phyloP scores from a whole-genome alignment of 108 stramenopile genomes.

The Skeletonema tropicum region DNA sequence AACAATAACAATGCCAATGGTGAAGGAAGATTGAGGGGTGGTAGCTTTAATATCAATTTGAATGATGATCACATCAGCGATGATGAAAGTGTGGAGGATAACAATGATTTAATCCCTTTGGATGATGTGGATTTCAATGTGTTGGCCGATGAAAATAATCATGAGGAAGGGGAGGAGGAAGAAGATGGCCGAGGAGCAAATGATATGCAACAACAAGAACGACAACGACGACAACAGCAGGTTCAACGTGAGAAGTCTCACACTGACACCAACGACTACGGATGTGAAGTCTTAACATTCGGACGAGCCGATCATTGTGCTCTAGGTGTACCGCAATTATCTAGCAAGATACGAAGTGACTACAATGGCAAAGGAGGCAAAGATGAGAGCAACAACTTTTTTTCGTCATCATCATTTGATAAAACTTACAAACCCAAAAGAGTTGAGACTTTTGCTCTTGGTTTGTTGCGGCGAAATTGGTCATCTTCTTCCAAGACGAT shows the following conservation, averaged over 20 bases:
- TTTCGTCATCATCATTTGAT: not conserved
- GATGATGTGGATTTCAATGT: conserved; percentile 33
- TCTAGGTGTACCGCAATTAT: conserved; percentile 60
- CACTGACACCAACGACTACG: conserved; percentile 41
- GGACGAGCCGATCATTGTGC: conserved; percentile 78
- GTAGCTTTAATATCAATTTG: conserved; percentile 28
- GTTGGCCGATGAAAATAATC: conserved; percentile 4
- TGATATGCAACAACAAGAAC: conserved; percentile 3
- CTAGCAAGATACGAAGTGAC: conserved; percentile 7
- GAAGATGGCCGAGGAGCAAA: not conserved
- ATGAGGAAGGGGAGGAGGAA: not conserved
- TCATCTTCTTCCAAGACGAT: not conserved
- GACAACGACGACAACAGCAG: not conserved
- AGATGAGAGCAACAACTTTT: not conserved
- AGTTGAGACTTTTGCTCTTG: conserved; percentile 48
- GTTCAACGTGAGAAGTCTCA: conserved; percentile 30
- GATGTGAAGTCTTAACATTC: conserved; percentile 80
- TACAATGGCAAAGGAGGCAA: conserved; percentile 14
- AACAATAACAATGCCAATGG: not conserved
- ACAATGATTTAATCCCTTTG: conserved; percentile 26
- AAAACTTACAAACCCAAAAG: conserved; percentile 39
- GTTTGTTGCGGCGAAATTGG: conserved; percentile 41
- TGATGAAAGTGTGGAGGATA: conserved; percentile 23
- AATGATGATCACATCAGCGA: conserved; percentile 22
- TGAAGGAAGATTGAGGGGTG: conserved; percentile 12